Evolutionary conservation across 352 stramenopile species (phyloP), one percentile per base, ranked within the genome.

Genomic region (Globisporangium paddicum): DNA sequence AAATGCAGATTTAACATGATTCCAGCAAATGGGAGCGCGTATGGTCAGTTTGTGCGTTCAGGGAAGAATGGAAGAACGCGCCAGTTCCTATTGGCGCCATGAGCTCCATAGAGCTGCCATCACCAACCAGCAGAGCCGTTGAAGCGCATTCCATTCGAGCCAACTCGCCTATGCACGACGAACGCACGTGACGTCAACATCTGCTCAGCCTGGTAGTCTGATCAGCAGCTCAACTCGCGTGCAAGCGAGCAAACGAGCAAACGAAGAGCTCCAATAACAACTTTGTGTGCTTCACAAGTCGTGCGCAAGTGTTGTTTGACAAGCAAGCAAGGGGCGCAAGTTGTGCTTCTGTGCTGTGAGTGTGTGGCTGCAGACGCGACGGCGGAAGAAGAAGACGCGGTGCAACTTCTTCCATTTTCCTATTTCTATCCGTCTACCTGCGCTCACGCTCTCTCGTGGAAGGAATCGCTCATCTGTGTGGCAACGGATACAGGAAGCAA

Each of bases 11-110:
- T 5, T 1, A 25, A 4, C 0, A 3, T 18, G 25, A 14, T 58
- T 54, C 41, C 47, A 26, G 28, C 65, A 56, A 72, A 72, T 72
- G 44, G 46, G 1, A 5, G n/a, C 3, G 25, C 16, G 49, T 59
- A 14, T 69, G 65, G 51, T 72, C 65, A 72, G 65, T 32, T 37
- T 21, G 18, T 58, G 21, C 23, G 51, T 58, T 45, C 51, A 58
- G 51, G 18, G 21, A 58, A 57, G 16, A 30, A 54, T 54, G 28
- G 47, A 54, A 54, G 47, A 54, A 54, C 47, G 10, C 28, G 47
- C 47, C 26, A 40, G 26, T 26, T 35, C n/a, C 46, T 47, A 19
- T 26, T 9, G n/a, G 18, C 19, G 41, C 41, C 16, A 38, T 14
- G 16, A 37, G 28, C 47, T 47, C 41, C 41, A 52, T 52, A 52